These are phyloP conservation scores for Aspergillus ochraceus DNA, from an alignment of 2,329 filamentous ascomycete species.

Conservation along the genomic window DNA sequence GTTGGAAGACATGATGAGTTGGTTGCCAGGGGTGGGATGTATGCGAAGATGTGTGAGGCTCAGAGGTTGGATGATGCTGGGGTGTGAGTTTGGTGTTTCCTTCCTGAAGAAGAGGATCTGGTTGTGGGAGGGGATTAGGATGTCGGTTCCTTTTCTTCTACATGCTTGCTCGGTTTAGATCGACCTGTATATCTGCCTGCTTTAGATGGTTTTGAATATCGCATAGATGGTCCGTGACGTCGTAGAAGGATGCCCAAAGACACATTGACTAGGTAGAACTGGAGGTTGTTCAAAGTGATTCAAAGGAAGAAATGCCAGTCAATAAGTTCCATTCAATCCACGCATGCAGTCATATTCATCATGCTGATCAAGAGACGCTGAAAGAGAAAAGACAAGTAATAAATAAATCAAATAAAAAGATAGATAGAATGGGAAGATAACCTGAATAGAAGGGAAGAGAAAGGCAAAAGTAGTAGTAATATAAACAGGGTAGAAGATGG, in stretches of 20 bases:
- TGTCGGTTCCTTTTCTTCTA: no score
- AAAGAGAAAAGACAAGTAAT: not conserved
- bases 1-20: slow-evolving; percentile 42
- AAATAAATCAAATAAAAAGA: not conserved
- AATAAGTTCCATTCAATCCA: not conserved
- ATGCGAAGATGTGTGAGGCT: slow-evolving; percentile 45
- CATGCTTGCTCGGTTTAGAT: no score
- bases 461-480: not conserved
- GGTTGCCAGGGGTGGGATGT: slow-evolving; percentile 35
- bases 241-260: no score
- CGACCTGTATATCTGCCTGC: no score
- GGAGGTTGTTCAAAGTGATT: not conserved
- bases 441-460: not conserved
- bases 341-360: not conserved
- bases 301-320: not conserved
- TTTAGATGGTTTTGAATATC: no score
- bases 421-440: not conserved
- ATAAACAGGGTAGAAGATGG: not conserved
- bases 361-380: not conserved
- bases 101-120: no score
- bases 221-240: no score
- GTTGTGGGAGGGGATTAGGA: no score
- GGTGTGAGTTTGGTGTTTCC: no score
- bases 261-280: no score
- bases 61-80: slow-evolving; percentile 27